Evolutionary conservation across 441 rosid genomes (phyloP), one percentile per base, ranked within the genome.

Genomic region (Aquilaria agallochum): DNA sequence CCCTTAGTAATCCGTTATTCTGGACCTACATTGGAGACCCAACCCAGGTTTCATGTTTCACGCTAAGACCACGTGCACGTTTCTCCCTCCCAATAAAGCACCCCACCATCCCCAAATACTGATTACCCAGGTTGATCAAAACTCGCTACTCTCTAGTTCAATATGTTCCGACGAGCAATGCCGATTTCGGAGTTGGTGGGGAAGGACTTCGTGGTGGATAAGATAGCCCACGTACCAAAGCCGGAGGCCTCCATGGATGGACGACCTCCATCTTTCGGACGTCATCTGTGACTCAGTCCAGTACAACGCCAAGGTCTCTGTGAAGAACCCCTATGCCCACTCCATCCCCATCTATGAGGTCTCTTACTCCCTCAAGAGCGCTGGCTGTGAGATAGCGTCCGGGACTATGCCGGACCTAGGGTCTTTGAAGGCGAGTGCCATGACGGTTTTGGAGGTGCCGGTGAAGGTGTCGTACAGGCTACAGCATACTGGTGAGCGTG

Each of bases 371-470:
- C 80, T 91, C 88, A 91, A 86, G 63, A 85, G 95, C 71, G 83
- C 63, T 53, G 80, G 79, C 78, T 89, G 96, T 72, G 92, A 58
- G 72, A 89, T 92, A n/a, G 91, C 86, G 1, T 70, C 88, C 2
- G 96, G 98, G 36, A 89, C 75, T 31, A 75, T 92, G 3, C 83
- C 91, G 5, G 96, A 92, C 66, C 96, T 96, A 2, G 98, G 96
- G 13, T 89, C 96, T 32, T 64, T 89, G 68, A 83, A 74, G 64
- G 96, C 83, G 2, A 83, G 60, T 45, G 88, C 62, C 49, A 74
- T 72, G 13, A 89, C 95, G 13, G n/a, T 69, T 9, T 54, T 92
- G 64, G 80, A 79, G 11, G 84, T 92, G 62, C 81, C 79, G 53
- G 68, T 92, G 66, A 86, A 79, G 67, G 90, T 88, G 77, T 75